Evolutionary conservation across 139 green algal species (phyloP), one percentile per base, ranked within the genome.

Genomic region (Chlorella sorokiniana): DNA sequence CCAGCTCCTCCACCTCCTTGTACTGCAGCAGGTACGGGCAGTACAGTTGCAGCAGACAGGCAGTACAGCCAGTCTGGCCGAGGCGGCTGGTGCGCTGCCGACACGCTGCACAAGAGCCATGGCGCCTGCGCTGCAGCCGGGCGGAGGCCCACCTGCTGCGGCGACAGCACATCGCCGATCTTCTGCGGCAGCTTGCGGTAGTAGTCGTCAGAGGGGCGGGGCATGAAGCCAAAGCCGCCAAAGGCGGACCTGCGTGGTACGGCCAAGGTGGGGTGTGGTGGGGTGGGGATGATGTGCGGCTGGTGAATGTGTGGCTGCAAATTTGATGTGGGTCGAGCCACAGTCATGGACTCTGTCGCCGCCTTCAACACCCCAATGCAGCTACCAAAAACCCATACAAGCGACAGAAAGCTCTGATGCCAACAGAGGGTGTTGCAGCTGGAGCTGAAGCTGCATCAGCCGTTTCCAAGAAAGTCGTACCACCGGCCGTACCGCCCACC

Each of bases 211-310:
- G 72, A 90, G 5, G 95, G 92, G 11, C 83, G 70, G n/a, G 95
- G 93, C 93, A 97, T 97, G 87, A 98, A 97, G 51, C 94, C 91
- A 80, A 96, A 95, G 61, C 93, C 93, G 16, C 94, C 94, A 38
- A 89, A 61, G 18, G 90, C 63, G 10, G 80, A 91, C 56, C 90
- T 86, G 31, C 73, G 45, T 3, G 56, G 80, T 90, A 96, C 96
- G n/a, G 23, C 48, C 48, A 59, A 59, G 16, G 11, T 59, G 23
- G 23, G 56, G 23, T 31, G 23, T 16, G 56, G n/a, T 33, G n/a
- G 29, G 29, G 56, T 29, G 16, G 16, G 22, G 16, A 10, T 16
- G 22, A 33, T 65, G 56, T 59, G 48, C 14, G 14, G 22, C 6
- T 65, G 56, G 22, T 65, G 56, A 65, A 22, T 6, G 6, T 10